These are phyloP conservation scores for Fusarium sublunatum DNA, from an alignment of 2,329 filamentous ascomycete species.

Conservation along the genomic window DNA sequence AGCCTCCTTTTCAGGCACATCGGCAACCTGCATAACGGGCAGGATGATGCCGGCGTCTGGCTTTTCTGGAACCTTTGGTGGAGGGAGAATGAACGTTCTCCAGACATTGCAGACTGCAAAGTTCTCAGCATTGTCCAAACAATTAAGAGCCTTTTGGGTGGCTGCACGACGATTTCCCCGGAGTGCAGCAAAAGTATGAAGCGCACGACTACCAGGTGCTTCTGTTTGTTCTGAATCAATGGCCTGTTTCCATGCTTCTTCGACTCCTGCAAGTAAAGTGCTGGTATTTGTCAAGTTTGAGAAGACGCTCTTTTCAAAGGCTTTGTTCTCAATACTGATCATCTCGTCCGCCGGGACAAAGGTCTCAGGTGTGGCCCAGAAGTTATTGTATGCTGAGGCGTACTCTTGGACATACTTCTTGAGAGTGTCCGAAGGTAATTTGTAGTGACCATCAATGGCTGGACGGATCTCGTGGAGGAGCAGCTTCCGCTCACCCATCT, in stretches of 20 bases:
- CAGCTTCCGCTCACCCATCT: constrained; percentile 30
- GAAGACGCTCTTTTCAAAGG: constrained; percentile 51
- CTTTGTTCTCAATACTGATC: constrained; percentile 50
- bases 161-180: constrained; percentile 59
- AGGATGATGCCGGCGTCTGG: constrained; percentile 42
- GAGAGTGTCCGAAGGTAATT: constrained; percentile 30
- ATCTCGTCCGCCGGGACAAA: constrained; percentile 46
- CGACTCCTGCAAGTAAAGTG: not conserved
- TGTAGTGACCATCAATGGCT: constrained; percentile 44
- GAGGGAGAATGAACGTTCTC: constrained; percentile 53
- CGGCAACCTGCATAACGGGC: constrained; percentile 29
- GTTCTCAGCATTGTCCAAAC: constrained; percentile 55
- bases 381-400: constrained; percentile 14
- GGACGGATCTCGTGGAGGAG: constrained; percentile 21
- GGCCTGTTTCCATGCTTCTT: not conserved
- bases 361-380: constrained; percentile 16
- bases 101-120: constrained; percentile 51
- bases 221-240: not conserved
- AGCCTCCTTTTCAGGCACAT: constrained; percentile 39
- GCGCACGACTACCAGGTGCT: not conserved
- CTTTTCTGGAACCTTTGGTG: constrained; percentile 18
- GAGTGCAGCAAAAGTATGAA: constrained; percentile 49
- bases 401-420: constrained; percentile 27
- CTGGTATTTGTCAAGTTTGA: constrained; percentile 38
- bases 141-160: constrained; percentile 56